Evolutionary conservation across 768 basidiomycete species (phyloP).

Genomic region (Boletus sp.): DNA sequence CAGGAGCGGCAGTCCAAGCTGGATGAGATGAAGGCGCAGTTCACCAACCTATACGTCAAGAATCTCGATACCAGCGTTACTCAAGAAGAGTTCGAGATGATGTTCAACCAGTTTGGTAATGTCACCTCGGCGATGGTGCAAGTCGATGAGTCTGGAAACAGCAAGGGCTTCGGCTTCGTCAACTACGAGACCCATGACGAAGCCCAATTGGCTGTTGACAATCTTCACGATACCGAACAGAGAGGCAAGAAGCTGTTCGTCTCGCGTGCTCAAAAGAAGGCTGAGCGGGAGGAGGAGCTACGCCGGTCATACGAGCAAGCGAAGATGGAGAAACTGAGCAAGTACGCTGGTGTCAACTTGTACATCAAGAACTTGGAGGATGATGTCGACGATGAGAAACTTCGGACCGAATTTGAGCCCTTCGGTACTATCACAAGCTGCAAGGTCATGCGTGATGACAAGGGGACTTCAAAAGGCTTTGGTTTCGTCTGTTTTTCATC

Average conservation of each 20-base stretch:
- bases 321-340: slow-evolving; percentile 96
- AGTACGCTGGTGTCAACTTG: slow-evolving; percentile 98
- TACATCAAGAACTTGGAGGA: slow-evolving; percentile 99
- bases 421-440: slow-evolving; percentile 97
- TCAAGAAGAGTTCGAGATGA: slow-evolving; percentile 80
- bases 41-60: slow-evolving; percentile 99
- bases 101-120: slow-evolving; percentile 74
- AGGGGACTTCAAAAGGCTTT: slow-evolving; percentile 90
- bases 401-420: slow-evolving; percentile 93
- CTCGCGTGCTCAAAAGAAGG: slow-evolving; percentile 96
- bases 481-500: slow-evolving; percentile 99
- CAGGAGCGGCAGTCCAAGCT: slow-evolving; percentile 97
- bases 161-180: slow-evolving; percentile 98
- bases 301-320: slow-evolving; percentile 92
- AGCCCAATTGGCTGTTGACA: slow-evolving; percentile 86
- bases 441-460: slow-evolving; percentile 99
- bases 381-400: slow-evolving; percentile 95
- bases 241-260: slow-evolving; percentile 92
- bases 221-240: slow-evolving; percentile 80
- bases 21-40: slow-evolving; percentile 95
- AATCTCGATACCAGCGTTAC: slow-evolving; percentile 85
- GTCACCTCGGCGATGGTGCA: slow-evolving; percentile 90
- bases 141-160: slow-evolving; percentile 83
- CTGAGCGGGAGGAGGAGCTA: slow-evolving; percentile 96
- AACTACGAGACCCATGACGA: slow-evolving; percentile 94